Base-by-base conservation (phyloP, 2,329 filamentous ascomycete species). In the Talaromyces verruculosus region DNA sequence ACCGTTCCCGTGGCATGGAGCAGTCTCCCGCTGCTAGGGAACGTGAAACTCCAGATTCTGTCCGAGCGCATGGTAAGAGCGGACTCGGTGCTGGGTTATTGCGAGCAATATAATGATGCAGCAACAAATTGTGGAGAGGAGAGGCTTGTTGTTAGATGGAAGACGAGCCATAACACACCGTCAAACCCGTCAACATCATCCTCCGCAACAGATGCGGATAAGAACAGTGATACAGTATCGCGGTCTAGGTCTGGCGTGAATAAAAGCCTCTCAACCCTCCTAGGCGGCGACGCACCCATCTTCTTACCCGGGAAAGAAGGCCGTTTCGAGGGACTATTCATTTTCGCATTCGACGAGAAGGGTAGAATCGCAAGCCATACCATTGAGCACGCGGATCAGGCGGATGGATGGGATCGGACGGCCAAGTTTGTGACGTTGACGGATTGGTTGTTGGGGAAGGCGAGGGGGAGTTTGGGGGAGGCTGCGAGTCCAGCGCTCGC, bases 1-100 rank as follows among this genome's bases (percentile, higher is more conserved):
- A 97, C 95, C 0, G 93, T 93, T 0, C 95, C 95, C 0, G 90
- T 99, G 61, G 94, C 93, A 35, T 99, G 95, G 95, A 96, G 96
- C 73, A 88, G 91, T 33, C 85, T 99, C 0, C 95, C 95, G 2
- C 87, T 98, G 22, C 86, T 97, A 37, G 93, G 94, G 70, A 96
- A 97, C 73, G 92, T 97, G 53, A 89, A 88, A 71, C 85, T 99
- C 11, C 88, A 92, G 72, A 95, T 99, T 62, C 79, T 96, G 19
- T 94, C 91, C 13, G 93, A 97, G 82, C 91, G 94, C 71, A 95
- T 99, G 86, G 87, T 84, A n/a, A 87, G 87, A 41, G 86, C 82
- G 65, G 76, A 79, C 13, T 74, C 75, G 17, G 73, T 79, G 10
- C 72, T 74, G 61, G 75, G 78, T 2, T 72, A 78, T 0, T 43